A percentile compares a stretch with the other conserved stretches of the same genome.
Evolutionary conservation across 805 yeast species (phyloP).

Genomic region (Blastobotrys mokoenaii): DNA sequence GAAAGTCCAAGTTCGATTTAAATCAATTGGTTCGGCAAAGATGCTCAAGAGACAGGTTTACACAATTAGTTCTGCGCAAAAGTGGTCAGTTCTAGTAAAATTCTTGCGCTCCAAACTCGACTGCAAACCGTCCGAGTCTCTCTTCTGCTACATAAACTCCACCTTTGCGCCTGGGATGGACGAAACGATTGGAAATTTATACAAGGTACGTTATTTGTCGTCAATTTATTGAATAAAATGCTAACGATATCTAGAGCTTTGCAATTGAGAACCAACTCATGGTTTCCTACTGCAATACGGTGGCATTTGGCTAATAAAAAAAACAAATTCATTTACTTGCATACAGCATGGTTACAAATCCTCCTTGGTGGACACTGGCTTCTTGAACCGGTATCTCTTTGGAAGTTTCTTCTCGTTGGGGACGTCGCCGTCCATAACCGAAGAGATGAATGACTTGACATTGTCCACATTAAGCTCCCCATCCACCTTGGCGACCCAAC

Average conservation of each 20-base stretch:
- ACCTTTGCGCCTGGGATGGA: constrained; percentile 35
- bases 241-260: constrained; percentile 10
- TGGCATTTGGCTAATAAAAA: constrained; percentile 21
- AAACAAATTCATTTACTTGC: neutral
- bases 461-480: constrained; percentile 6
- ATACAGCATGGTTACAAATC: neutral
- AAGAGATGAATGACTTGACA: neutral
- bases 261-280: constrained; percentile 19
- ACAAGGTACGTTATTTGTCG: constrained; percentile 9
- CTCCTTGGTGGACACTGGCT: neutral
- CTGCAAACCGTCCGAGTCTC: constrained; percentile 21
- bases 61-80: constrained; percentile 36
- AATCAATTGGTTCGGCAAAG: constrained; percentile 48
- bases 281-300: constrained; percentile 20
- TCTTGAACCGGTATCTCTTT: neutral
- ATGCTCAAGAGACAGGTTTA: constrained; percentile 39
- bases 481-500: constrained; percentile 10
- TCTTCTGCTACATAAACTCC: constrained; percentile 34
- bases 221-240: neutral
- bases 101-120: constrained; percentile 35
- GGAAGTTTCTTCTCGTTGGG: neutral
- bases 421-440: neutral
- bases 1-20: constrained; percentile 38
- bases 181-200: constrained; percentile 27
- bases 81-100: constrained; percentile 37